Conservation (phyloP, 2,329 filamentous ascomycete species). For the Metarhizium album region DNA sequence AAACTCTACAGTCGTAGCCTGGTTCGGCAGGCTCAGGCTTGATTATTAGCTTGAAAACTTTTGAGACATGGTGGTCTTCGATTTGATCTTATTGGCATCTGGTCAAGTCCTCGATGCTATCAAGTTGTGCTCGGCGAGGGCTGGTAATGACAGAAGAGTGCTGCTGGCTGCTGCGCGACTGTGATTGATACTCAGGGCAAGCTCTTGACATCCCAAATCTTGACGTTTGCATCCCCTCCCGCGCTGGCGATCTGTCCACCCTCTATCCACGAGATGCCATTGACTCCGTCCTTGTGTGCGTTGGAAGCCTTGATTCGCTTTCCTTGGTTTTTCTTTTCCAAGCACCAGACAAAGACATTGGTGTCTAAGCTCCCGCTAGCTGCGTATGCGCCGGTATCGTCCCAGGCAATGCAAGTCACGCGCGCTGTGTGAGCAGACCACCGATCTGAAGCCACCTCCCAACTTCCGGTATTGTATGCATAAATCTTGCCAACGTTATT, state of each 20-base stretch:
- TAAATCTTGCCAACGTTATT: constrained; percentile 79
- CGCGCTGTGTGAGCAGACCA: constrained; percentile 52
- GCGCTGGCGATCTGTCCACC: constrained; percentile 63
- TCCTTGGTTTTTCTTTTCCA: constrained; percentile 66
- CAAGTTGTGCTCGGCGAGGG: background rate
- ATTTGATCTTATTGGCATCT: background rate
- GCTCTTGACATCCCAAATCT: constrained; percentile 57
- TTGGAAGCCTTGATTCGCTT: constrained; percentile 75
- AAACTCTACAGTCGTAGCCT: background rate
- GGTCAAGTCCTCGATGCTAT: background rate
- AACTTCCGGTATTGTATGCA: constrained; percentile 53
- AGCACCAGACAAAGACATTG: constrained; percentile 85
- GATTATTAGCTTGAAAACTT: background rate
- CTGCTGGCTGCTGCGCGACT: background rate
- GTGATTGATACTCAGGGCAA: constrained; percentile 16
- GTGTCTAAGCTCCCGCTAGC: constrained; percentile 84
- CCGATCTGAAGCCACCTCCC: constrained; percentile 67
- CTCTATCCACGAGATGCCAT: constrained; percentile 71
- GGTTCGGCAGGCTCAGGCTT: background rate
- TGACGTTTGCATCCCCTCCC: constrained; percentile 82
- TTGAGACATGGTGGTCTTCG: background rate
- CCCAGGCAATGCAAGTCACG: constrained; percentile 60
- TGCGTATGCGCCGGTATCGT: constrained; percentile 62
- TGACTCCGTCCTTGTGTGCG: constrained; percentile 93
- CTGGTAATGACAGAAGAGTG: background rate